Base-by-base conservation (phyloP, 1,284 basidiomycete species). In the Sphaerobolus stellatus region DNA sequence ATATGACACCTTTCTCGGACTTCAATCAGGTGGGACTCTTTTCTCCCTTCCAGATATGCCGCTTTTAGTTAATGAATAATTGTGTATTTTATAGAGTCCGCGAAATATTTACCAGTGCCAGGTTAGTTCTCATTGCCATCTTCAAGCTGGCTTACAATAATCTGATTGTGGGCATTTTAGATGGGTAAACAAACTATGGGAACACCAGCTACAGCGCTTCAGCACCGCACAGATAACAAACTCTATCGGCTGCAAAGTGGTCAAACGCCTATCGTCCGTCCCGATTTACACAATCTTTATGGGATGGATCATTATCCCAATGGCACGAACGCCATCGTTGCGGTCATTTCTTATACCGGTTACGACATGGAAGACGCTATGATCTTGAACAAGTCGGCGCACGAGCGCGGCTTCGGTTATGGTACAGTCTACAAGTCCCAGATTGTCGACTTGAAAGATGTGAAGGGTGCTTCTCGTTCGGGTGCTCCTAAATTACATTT, bases 111-210 rank as follows among this genome's bases (percentile, higher is more conserved):
- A 92, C 64, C 89, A 92, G 64, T 92, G 89, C 72, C 89, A 91
- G 79, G 88, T 88, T 63, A 27, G 70, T 63, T 5, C n/a, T 24
- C 11, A 38, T 43, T 50, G 48, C 41, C 5, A 54, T 25, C 2
- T 20, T 25, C 20, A 48, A 2, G 5, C 40, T 41, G n/a, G 30
- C 48, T 27, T 20, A 18, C 20, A 34, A 56, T 24, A 22, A 28
- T 22, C 8, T 53, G 38, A 56, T 56, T 51, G 59, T 29, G 58
- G 36, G 14, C 47, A 24, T 16, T 56, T 27, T 62, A 98, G 88
- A 99, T 99, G 97, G 94, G 94, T 73, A 99, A 99, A 79, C 97
- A 99, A 82, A 92, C 93, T 1, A 99, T 99, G 97, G 97, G 97
- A 36, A 99, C 97, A 28, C 96, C 97, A 1, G 88, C 93, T 29